Base-by-base conservation (phyloP, 129 eudicot species). In the Flaveria robusta region DNA sequence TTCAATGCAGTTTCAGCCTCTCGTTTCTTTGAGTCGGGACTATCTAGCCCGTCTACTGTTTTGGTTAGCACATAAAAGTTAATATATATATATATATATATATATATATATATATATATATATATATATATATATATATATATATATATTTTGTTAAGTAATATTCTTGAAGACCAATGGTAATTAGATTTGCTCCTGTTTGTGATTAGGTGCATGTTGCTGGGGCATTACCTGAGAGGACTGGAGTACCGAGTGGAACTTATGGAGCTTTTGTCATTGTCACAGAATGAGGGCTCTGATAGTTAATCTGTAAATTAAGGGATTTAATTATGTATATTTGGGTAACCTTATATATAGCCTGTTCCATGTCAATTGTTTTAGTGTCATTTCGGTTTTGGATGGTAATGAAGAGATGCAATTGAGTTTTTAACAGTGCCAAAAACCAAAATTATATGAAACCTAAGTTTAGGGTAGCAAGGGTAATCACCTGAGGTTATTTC, bases 201-300 rank as follows among this genome's bases (percentile, higher is more conserved):
- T 69, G n/a, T 64, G 37, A n/a, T 46, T 37, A 88, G 96, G 98
- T 93, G 92, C 70, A 93, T 93, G 97, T 81, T 93, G 83, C 72
- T 93, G 81, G 98, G 98, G 52, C 98, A 90, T 81, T 90, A 93
- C 81, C 66, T 90, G 41, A 86, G 97, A 81, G 98, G 98, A 13
- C 86, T 90, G 37, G 98, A 93, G 77, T 88, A 93, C 50, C 82
- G 98, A 20, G 65, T 86, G 74, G 95, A 90, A 86, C 95, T 93
- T 79, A 85, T 77, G 87, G 92, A 90, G 41, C 92, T 93, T 71
- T 81, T 93, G 19, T 50, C 95, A 1, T 56, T 88, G 77, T 83
- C 96, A 20, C 85, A 54, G 75, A 79, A 74, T 14, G 87, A 82
- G 59, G 24, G 74, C 76, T 81, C 59, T 29, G 84, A 78, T 50